Evolutionary conservation across 225 moss, liverwort and hornwort genomes (phyloP).

Genomic region (Bryoerythrophyllum caledonicum): DNA sequence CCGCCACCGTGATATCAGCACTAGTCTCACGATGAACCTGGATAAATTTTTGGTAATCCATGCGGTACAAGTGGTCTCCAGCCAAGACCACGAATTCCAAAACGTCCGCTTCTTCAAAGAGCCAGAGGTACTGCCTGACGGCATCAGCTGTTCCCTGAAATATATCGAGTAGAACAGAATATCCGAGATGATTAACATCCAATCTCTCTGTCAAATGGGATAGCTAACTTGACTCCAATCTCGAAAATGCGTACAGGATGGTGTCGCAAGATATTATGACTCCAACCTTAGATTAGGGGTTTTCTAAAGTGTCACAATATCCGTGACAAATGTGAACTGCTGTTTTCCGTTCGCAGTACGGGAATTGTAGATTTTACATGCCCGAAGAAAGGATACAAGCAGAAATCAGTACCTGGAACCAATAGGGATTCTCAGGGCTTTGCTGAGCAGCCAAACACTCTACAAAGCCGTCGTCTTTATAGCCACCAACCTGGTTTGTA

Average conservation of each 20-base stretch:
- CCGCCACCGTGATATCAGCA: conserved; percentile 76
- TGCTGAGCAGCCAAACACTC: conserved; percentile 86
- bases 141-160: conserved; percentile 78
- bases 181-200: neutral
- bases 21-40: conserved; percentile 55
- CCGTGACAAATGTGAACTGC: neutral
- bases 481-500: conserved; percentile 73
- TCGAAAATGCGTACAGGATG: neutral
- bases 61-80: conserved; percentile 9
- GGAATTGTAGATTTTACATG: neutral
- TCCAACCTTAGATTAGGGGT: neutral
- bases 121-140: conserved; percentile 86
- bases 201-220: neutral
- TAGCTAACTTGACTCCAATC: neutral
- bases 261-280: neutral
- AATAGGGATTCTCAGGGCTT: conserved; percentile 68
- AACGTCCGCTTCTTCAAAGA: conserved; percentile 72
- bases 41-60: conserved; percentile 87
- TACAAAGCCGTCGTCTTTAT: conserved; percentile 91
- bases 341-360: neutral
- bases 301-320: neutral
- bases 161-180: neutral
- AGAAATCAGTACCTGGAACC: conserved; percentile 50
- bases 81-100: conserved; percentile 65
- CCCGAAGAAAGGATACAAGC: neutral